Evolutionary conservation across 2,329 filamentous ascomycete genomes (phyloP).

Genomic region (Fusarium virguliforme): DNA sequence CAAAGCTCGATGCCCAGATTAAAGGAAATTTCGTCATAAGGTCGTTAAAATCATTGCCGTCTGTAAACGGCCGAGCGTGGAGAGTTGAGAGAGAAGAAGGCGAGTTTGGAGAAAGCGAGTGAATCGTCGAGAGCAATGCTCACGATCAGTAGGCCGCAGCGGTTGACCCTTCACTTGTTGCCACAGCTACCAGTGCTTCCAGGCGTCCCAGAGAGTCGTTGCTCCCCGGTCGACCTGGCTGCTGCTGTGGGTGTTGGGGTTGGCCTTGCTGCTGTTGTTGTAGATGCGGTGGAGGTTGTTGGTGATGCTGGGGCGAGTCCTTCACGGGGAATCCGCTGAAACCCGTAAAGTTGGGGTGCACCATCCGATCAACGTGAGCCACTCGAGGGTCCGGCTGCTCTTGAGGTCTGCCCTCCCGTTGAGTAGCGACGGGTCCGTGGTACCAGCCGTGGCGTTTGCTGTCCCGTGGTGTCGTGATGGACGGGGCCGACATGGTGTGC

Average conservation of each 20-base stretch:
- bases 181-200: constrained; percentile 63
- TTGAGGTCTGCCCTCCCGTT: constrained; percentile 56
- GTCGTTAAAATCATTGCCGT: constrained; percentile 48
- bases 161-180: constrained; percentile 62
- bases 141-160: constrained; percentile 58
- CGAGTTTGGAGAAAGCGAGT: not conserved
- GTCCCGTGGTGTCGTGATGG: constrained; percentile 70
- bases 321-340: constrained; percentile 67
- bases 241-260: constrained; percentile 51
- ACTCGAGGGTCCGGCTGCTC: constrained; percentile 54
- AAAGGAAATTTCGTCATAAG: constrained; percentile 44
- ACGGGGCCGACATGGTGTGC: constrained; percentile 74
- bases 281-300: constrained; percentile 46
- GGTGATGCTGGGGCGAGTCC: constrained; percentile 52
- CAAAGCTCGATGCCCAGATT: constrained; percentile 3
- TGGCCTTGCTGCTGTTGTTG: constrained; percentile 26
- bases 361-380: constrained; percentile 69
- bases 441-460: constrained; percentile 82
- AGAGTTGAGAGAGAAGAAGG: not conserved
- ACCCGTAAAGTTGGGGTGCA: constrained; percentile 70
- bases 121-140: not conserved
- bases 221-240: constrained; percentile 52
- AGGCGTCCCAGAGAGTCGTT: constrained; percentile 58
- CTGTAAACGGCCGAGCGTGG: constrained; percentile 19
- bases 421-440: constrained; percentile 65